phyloP scores from a whole-genome alignment of 176 grass and related monocot genomes.

The Carex scoparia region DNA sequence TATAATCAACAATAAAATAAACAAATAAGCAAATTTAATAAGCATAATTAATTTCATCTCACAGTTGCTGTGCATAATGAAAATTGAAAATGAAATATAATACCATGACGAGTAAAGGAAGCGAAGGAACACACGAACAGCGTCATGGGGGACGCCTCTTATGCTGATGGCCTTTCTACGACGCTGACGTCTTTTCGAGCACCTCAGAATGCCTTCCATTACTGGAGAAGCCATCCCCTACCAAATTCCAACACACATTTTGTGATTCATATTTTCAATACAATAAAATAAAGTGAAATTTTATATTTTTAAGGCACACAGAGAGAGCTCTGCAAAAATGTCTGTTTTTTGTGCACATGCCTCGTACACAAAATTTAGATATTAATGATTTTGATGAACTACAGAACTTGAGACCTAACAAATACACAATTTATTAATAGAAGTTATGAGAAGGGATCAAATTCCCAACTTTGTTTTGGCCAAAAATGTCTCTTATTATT shows the following conservation, averaged over 20 bases:
- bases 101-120: constrained; percentile 78
- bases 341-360: not conserved
- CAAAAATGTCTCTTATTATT: not conserved
- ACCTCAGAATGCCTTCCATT: constrained; percentile 35
- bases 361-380: too few relatives aligned
- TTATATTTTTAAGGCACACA: not conserved
- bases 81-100: not conserved
- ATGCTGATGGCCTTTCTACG: constrained; percentile 34
- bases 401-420: not conserved
- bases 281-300: not conserved
- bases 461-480: not conserved
- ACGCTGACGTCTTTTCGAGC: constrained; percentile 11
- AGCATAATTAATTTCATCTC: not conserved
- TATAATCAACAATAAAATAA: not conserved
- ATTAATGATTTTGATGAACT: not conserved
- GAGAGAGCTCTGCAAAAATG: not conserved
- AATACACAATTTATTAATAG: not conserved
- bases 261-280: not conserved
- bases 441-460: not conserved
- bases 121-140: constrained; percentile 59
- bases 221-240: constrained; percentile 45
- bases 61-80: not conserved
- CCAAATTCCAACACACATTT: not conserved
- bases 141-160: constrained; percentile 43
- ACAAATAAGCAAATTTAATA: not conserved